Base-by-base conservation (phyloP, 2,329 filamentous ascomycete genomes). In the Cryphonectria radicalis region DNA sequence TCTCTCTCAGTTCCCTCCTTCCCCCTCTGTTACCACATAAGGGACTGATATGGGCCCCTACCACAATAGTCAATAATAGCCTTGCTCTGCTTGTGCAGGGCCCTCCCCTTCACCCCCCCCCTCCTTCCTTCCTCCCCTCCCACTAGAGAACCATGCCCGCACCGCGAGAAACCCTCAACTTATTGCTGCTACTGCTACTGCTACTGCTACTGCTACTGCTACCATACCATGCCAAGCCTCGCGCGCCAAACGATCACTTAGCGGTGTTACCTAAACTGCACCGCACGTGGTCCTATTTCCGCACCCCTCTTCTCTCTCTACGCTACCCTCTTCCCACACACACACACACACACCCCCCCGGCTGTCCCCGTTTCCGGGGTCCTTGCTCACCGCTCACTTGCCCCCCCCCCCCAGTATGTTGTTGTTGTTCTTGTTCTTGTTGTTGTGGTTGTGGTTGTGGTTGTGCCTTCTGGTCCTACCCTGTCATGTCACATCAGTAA, bases 151-250 rank as follows among this genome's bases (percentile, higher is more conserved):
- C 46, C 46, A 22, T 10, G n/a, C n/a, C 35, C 40, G 62, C n/a
- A 43, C 62, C 55, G 55, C 25, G 25, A 32, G 65, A 60, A 46
- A 63, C 43, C 66, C 66, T 72, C 60, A 53, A 63, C 37, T 40
- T 40, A 1, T 28, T 28, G 37, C 37, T 28, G 28, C 43, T 17
- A 17, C 43, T 46, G 43, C 43, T 46, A 7, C 43, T 28, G 28
- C 43, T 17, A 17, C 43, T 46, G 43, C 43, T 46, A 7, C 43
- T 42, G 8, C 14, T 19, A 14, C 13, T 17, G 42, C 42, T 43
- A 14, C 42, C 42, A 3, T 43, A 28, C 28, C 8, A 10, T 59
- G 46, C 69, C 46, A 40, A 63, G 66, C 66, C 65, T 63, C 53
- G 32, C 11, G 53, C 50, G 53, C 53, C 46, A 40, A 59, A 59